These are phyloP conservation scores for Acanthamoeba pearcei DNA, from an alignment of 208 protist genomes.

Conservation along the genomic window DNA sequence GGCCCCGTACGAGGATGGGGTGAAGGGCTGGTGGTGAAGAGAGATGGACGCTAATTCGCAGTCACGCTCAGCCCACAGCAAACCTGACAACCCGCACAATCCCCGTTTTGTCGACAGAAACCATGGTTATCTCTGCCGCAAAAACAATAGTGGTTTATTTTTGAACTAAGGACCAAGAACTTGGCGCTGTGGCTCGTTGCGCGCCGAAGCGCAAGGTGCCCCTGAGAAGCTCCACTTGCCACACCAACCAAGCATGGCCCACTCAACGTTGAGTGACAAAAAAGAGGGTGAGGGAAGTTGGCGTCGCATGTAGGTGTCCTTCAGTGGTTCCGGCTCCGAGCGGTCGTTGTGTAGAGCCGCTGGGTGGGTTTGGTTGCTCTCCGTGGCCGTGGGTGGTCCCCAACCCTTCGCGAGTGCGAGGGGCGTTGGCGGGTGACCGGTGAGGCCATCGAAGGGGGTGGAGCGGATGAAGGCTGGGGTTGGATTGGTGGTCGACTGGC, in stretches of 20 bases:
- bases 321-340: not conserved
- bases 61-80: too few relatives aligned
- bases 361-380: not conserved
- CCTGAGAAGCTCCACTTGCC: too few relatives aligned
- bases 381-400: not conserved
- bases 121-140: not conserved
- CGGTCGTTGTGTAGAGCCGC: too few relatives aligned
- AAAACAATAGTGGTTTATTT: too few relatives aligned
- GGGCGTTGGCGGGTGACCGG: not conserved
- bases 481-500: not conserved
- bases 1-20: too few relatives aligned
- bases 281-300: slow-evolving; percentile 8
- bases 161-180: too few relatives aligned
- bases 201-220: too few relatives aligned
- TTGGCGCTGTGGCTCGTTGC: too few relatives aligned
- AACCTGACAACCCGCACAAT: not conserved
- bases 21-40: too few relatives aligned
- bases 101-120: not conserved
- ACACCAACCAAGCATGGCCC: too few relatives aligned
- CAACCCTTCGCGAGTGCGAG: not conserved
- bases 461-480: slow-evolving; percentile 1
- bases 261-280: not conserved
- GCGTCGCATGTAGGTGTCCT: slow-evolving; percentile 12
- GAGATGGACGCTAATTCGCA: too few relatives aligned
- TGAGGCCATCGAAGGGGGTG: not conserved